Evolutionary conservation across 352 stramenopile species (phyloP).

Genomic region (Vaucheria bursata): DNA sequence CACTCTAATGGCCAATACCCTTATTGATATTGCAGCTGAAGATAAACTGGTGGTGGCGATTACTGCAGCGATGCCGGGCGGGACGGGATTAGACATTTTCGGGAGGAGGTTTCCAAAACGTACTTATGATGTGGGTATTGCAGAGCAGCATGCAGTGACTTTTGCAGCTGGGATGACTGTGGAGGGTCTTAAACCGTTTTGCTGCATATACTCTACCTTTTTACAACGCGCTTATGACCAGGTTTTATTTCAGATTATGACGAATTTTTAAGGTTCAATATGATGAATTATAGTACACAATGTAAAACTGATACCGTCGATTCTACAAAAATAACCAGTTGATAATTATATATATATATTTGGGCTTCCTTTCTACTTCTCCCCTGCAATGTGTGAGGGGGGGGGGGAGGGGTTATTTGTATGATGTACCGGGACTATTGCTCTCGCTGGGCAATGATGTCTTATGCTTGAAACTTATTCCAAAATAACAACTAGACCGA

Average conservation of each 20-base stretch:
- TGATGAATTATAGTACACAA: no score
- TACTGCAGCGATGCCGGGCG: constrained; percentile 70
- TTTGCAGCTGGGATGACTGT: constrained; percentile 71
- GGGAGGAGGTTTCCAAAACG: constrained; percentile 68
- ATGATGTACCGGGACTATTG: no score
- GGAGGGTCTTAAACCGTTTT: constrained; percentile 73
- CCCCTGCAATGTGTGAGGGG: no score
- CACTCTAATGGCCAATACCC: constrained; percentile 69
- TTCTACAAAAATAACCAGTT: no score
- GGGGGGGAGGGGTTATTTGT: no score
- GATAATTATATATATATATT: no score
- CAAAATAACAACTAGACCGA: no score
- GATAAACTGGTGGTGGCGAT: constrained; percentile 69
- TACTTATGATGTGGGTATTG: constrained; percentile 77
- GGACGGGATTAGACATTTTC: constrained; percentile 77
- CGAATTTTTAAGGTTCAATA: no score
- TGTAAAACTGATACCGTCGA: no score
- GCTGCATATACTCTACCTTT: constrained; percentile 76
- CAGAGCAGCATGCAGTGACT: constrained; percentile 76
- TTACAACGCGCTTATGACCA: constrained; percentile 73
- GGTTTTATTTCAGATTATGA: no score
- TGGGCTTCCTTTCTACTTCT: neutral
- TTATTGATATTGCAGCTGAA: constrained; percentile 66
- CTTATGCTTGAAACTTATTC: no score
- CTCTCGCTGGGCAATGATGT: no score